Conservation (phyloP, 1,284 basidiomycete species). For the Apiotrichum domesticum region DNA sequence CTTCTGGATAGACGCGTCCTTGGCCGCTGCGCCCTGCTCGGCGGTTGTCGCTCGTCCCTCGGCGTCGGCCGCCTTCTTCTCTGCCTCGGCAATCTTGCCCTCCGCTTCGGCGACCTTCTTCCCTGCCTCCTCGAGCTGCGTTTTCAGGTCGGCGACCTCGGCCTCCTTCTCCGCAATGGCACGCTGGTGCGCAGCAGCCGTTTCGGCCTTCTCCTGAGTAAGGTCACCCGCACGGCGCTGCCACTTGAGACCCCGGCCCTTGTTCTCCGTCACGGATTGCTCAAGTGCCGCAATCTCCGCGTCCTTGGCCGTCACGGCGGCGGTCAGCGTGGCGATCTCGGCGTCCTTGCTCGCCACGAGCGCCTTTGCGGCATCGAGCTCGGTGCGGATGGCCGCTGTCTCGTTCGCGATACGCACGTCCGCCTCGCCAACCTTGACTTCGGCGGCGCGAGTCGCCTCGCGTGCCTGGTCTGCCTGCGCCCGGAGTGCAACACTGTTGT, state of each 20-base stretch:
- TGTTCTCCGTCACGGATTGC: conserved; percentile 22
- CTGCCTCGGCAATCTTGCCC: conserved; percentile 27
- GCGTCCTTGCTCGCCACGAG: conserved; percentile 21
- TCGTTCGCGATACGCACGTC: conserved; percentile 33
- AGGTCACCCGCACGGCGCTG: conserved; percentile 27
- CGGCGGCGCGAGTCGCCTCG: conserved; percentile 57
- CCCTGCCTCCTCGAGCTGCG: conserved; percentile 25
- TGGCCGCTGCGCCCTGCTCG: conserved; percentile 17
- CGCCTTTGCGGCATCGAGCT: conserved; percentile 34
- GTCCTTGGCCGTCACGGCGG: conserved; percentile 5
- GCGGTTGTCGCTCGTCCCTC: conserved; percentile 29
- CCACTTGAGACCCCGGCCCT: conserved; percentile 36
- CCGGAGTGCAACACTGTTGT: conserved; percentile 58
- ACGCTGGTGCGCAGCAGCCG: neutral
- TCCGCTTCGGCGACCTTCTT: conserved; percentile 29
- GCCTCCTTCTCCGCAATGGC: conserved; percentile 25
- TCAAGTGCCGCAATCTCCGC: conserved; percentile 21
- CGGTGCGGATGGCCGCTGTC: conserved; percentile 27
- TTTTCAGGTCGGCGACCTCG: conserved; percentile 17
- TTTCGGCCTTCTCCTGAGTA: neutral
- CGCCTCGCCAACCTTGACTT: conserved; percentile 24
- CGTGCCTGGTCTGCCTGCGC: conserved; percentile 71
- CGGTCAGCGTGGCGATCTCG: conserved; percentile 21
- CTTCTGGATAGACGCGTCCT: conserved; percentile 30
- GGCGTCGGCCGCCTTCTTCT: conserved; percentile 15